phyloP scores from a whole-genome alignment of 192 early-diverging fungal species.

The Obelidium mucronatum region DNA sequence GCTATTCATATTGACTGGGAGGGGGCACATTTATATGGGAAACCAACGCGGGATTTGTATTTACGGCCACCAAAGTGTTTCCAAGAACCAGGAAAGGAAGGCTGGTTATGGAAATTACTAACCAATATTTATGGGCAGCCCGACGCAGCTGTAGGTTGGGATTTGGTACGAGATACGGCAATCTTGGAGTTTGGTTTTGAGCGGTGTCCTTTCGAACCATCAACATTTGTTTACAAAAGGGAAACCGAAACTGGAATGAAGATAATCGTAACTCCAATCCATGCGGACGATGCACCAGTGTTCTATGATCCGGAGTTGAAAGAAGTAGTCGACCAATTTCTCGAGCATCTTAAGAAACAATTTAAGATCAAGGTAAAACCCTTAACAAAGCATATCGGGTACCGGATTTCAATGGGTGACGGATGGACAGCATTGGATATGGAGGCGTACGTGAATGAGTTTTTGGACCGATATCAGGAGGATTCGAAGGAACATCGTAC shows the following conservation, averaged over 20 bases:
- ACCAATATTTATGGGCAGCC: neutral
- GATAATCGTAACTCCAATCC: neutral
- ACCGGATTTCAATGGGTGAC: neutral
- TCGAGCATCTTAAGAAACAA: neutral
- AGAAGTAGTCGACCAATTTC: neutral
- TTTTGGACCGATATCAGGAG: neutral
- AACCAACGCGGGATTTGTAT: neutral
- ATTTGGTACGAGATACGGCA: neutral
- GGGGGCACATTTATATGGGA: neutral
- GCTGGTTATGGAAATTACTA: neutral
- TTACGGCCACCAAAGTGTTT: neutral
- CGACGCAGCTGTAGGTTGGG: slow-evolving; percentile 1
- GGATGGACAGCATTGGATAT: neutral
- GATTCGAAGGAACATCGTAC: neutral
- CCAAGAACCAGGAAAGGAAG: neutral
- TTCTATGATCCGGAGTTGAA: neutral
- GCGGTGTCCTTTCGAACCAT: slow-evolving; percentile 5
- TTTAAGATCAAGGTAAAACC: slow-evolving; percentile 1
- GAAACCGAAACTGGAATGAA: neutral
- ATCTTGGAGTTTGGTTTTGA: neutral
- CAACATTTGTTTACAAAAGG: neutral
- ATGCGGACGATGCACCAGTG: slow-evolving; percentile 3
- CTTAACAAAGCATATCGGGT: neutral
- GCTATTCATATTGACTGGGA: neutral
- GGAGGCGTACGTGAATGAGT: neutral